Percentiles rank a stretch among this genome's conserved stretches.
Evolutionary conservation across 805 yeast species (phyloP).

Genomic region (Jamesozyma piceae): DNA sequence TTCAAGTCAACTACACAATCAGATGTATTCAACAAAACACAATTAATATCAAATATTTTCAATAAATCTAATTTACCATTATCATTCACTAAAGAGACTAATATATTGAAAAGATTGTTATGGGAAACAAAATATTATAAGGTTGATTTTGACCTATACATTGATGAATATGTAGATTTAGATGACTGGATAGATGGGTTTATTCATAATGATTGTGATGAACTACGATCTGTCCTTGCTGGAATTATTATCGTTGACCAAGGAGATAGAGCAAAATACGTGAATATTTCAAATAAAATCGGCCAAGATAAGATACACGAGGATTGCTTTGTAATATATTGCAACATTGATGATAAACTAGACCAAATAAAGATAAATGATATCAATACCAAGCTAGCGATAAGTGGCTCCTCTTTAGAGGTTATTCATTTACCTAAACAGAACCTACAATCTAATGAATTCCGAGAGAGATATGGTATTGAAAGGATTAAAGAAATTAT

Average conservation of each 20-base stretch:
- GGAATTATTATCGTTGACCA: slow-evolving; percentile 36
- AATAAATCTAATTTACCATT: not conserved
- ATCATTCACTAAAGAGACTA: not conserved
- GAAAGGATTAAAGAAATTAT: slow-evolving; percentile 38
- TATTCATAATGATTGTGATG: slow-evolving; percentile 29
- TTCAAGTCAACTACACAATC: slow-evolving; percentile 1
- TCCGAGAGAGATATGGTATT: slow-evolving; percentile 35
- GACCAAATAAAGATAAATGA: not conserved
- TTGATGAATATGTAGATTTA: slow-evolving; percentile 22
- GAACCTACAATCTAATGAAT: slow-evolving; percentile 32
- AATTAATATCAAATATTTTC: not conserved
- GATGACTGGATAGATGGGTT: slow-evolving; percentile 36
- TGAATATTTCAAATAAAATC: not conserved
- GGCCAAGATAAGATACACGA: not conserved
- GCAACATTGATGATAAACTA: not conserved
- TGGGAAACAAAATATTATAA: slow-evolving; percentile 30
- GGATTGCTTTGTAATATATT: slow-evolving; percentile 3
- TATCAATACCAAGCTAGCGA: slow-evolving; percentile 25
- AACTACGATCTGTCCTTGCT: slow-evolving; percentile 36
- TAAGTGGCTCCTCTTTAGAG: slow-evolving; percentile 11
- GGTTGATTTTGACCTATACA: slow-evolving; percentile 22
- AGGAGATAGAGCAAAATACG: not conserved
- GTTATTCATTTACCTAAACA: not conserved
- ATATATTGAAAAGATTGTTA: slow-evolving; percentile 13
- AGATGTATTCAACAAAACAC: not conserved